Percentiles rank a stretch among this genome's conserved stretches.
Evolutionary conservation across 768 basidiomycete species (phyloP).

Genomic region (Mycena alexandri): DNA sequence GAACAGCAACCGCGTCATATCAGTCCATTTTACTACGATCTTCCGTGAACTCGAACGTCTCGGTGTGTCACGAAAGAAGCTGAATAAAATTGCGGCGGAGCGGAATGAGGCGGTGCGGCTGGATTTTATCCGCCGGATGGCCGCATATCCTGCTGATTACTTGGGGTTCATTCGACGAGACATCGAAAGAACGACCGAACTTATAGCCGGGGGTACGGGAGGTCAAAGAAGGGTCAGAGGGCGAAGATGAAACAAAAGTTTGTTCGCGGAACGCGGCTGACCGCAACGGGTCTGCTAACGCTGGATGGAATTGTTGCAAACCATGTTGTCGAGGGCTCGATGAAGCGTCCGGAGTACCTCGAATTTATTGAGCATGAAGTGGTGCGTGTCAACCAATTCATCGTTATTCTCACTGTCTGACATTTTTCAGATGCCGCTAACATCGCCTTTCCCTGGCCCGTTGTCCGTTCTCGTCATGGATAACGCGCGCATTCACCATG

Average conservation of each 20-base stretch:
- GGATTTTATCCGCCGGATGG: slow-evolving; percentile 45
- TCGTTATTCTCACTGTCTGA: neutral
- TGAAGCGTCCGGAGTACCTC: slow-evolving; percentile 41
- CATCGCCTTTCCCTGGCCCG: slow-evolving; percentile 43
- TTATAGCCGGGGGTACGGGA: slow-evolving; percentile 34
- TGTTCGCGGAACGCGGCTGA: slow-evolving; percentile 45
- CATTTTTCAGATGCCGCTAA: slow-evolving; percentile 38
- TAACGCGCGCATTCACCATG: slow-evolving; percentile 50
- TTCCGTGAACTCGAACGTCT: slow-evolving; percentile 44
- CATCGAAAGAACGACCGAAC: slow-evolving; percentile 48
- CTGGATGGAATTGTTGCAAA: slow-evolving; percentile 47
- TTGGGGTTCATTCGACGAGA: slow-evolving; percentile 52
- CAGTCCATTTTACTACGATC: slow-evolving; percentile 50
- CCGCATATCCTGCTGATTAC: slow-evolving; percentile 47
- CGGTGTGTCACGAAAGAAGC: slow-evolving; percentile 45
- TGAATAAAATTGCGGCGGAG: slow-evolving; percentile 49
- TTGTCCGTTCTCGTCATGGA: slow-evolving; percentile 51
- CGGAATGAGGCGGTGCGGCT: slow-evolving; percentile 42
- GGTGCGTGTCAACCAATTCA: slow-evolving; percentile 29
- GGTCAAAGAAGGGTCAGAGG: slow-evolving; percentile 39
- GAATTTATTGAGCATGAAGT: slow-evolving; percentile 44
- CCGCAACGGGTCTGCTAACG: slow-evolving; percentile 44
- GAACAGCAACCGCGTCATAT: slow-evolving; percentile 47
- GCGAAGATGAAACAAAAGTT: slow-evolving; percentile 45
- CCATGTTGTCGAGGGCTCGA: slow-evolving; percentile 46